Base-by-base conservation (phyloP, 2,329 filamentous ascomycete species). In the Cadophora sp. region DNA sequence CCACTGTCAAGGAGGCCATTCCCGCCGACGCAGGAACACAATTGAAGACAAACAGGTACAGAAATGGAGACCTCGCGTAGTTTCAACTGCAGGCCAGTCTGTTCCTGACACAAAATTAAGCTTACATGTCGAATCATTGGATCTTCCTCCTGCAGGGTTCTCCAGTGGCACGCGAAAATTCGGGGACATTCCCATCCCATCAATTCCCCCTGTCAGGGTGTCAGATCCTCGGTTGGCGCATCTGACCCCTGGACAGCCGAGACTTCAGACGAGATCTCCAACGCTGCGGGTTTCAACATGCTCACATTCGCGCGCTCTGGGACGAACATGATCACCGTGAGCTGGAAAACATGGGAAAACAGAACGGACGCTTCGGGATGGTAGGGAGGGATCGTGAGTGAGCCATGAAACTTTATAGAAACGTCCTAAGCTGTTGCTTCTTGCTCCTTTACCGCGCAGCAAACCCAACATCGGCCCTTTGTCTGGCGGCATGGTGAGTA, bases 331-430 rank as follows among this genome's bases (percentile, higher is more conserved):
- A 66, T 65, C 48, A 43, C 29, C 58, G 40, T 58, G 58, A 61
- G 61, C 62, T 27, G 56, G 60, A 63, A 51, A 43, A 19, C 43
- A 11, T 55, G 62, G 22, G 37, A 61, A 24, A 26, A 34, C 16
- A n/a, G 46, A 64, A 26, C 8, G 37, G 29, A 46, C 43, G 24
- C 40, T 48, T 63, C 27, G 37, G 43, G 29, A 62, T 48, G 24
- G 31, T 69, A 27, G 61, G 26, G 29, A n/a, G 31, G 26, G 27
- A 55, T 58, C 43, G 34, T 64, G 51, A 50, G 55, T 29, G 59
- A 31, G 63, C 58, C 61, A 60, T 74, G 71, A 73, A 74, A 74
- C 73, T 69, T 67, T 66, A 31, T 31, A 66, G 61, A 69, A 70
- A 69, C 65, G 40, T 43, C 14, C 62, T 69, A 59, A 29, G 63